Evolutionary conservation across 2,329 filamentous ascomycete species (phyloP), one percentile per base, ranked within the genome.

Genomic region (Neonectria neomacrospora): DNA sequence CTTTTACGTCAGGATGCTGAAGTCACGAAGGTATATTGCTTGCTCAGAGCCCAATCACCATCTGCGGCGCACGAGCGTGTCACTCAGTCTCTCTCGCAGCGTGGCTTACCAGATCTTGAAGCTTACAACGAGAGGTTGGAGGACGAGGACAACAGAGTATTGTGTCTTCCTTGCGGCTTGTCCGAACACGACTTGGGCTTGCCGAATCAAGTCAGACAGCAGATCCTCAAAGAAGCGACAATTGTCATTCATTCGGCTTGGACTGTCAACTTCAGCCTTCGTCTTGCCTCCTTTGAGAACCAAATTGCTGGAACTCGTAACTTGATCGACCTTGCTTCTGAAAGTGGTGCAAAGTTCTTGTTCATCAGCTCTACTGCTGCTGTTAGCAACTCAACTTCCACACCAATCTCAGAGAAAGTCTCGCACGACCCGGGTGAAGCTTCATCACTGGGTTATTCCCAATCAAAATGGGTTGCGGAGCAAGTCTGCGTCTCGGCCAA

Each of bases 241-340:
- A 23, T 62, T 0, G 28, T 85, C 9, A 81, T 87, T 23, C 84
- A 87, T 73, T 77, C 79, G 44, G 83, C 85, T 1, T 86, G 85
- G 85, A 76, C 82, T 0, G 85, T 87, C 22, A 87, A 88, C 71
- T 88, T 88, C 71, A 86, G 82, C 67, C 78, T 87, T 55, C 76
- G 75, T 0, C 78, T 87, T 2, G 73, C 73, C 1, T 84, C 80
- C 9, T 87, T 88, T 62, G 83, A 85, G 51, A 76, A 83, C 63
- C 79, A 83, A 62, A 79, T 87, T 20, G 74, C 70, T 2, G 83
- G 81, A 0, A 77, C 81, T 1, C 71, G 73, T 1, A 81, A 85
- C 51, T 76, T 87, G 2, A 75, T 84, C 14, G 65, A 70, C 0
- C 52, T 85, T 0, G 60, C 74, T 2, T 78, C 76, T 12, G 44